Evolutionary conservation across 352 stramenopile species (phyloP), one percentile per base, ranked within the genome.

Genomic region (Globisporangium nunn): DNA sequence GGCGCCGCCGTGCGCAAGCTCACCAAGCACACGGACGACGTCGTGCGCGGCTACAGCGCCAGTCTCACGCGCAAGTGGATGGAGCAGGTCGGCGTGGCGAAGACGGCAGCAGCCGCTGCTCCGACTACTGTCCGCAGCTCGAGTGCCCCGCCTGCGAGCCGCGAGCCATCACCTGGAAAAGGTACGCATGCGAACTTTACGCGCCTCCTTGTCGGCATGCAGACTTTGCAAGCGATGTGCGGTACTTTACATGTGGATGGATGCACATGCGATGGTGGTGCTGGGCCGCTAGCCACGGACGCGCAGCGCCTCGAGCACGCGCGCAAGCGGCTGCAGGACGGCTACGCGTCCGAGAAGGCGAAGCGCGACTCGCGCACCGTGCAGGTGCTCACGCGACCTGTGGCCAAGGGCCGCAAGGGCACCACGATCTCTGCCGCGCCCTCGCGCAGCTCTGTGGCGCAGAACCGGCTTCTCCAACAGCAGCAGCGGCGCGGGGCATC

Each of bases 1-100:
- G 85, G 85, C 43, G 79, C 81, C 29, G 77, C 79, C 58, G 85
- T 95, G 40, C 87, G 81, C 66, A 93, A 93, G 54, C 74, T 93
- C 56, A 87, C 81, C 58, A 95, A 95, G 63, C 85, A 95, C 64
- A 62, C 86, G 18, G 85, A 95, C 53, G 74, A 91, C 30, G 67
- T 92, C 56, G 76, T 95, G 46, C 71, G 74, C 39, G 82, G 79
- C 28, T 95, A 95, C 68, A 91, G 81, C 49, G 62, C 71, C 15
- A 90, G 66, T n/a, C 70, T 95, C 56, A 93, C 77, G 17, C 81
- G 88, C 58, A 91, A 90, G 61, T 95, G 85, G 85, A 91, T 88
- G 71, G 54, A 57, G 30, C 62, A 90, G 45, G 74, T 95, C 41
- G 85, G 84, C 17, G 59, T 95, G 12, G 58, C 46, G 43, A 23